Evolutionary conservation across 805 yeast genomes (phyloP).

Genomic region (Zygotorulaspora danielsina): DNA sequence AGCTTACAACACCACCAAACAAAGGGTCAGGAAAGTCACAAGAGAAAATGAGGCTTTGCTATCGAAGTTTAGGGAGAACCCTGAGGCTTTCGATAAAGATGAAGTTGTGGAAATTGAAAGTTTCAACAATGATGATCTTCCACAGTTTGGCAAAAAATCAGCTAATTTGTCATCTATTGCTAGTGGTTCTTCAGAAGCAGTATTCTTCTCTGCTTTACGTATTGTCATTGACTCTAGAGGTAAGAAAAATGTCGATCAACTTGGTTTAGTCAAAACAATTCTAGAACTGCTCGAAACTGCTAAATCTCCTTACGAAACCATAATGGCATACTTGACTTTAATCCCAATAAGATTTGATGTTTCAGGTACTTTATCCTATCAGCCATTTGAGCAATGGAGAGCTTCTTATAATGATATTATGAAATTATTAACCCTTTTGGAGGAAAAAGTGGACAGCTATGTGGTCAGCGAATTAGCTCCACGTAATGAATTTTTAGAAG

Average conservation of each 20-base stretch:
- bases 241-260: slow-evolving; percentile 84
- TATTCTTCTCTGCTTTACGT: slow-evolving; percentile 68
- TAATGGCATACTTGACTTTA: slow-evolving; percentile 72
- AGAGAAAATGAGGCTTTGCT: slow-evolving; percentile 64
- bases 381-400: slow-evolving; percentile 82
- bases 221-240: slow-evolving; percentile 86
- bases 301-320: slow-evolving; percentile 64
- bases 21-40: slow-evolving; percentile 75
- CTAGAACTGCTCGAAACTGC: slow-evolving; percentile 56
- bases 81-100: slow-evolving; percentile 67
- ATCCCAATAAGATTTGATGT: slow-evolving; percentile 87
- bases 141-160: slow-evolving; percentile 35
- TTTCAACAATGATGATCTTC: slow-evolving; percentile 29
- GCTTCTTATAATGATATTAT: slow-evolving; percentile 58
- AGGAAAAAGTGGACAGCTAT: slow-evolving; percentile 51
- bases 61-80: slow-evolving; percentile 58
- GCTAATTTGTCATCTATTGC: slow-evolving; percentile 33
- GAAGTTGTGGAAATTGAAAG: slow-evolving; percentile 35
- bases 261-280: slow-evolving; percentile 68
- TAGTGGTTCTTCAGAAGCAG: slow-evolving; percentile 38
- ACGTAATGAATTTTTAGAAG: slow-evolving; percentile 66
- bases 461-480: slow-evolving; percentile 73
- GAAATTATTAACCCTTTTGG: slow-evolving; percentile 62
- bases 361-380: slow-evolving; percentile 57
- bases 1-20: slow-evolving; percentile 82